Conservation (phyloP, 2,329 filamentous ascomycete species). For the Acarospora socialis region DNA sequence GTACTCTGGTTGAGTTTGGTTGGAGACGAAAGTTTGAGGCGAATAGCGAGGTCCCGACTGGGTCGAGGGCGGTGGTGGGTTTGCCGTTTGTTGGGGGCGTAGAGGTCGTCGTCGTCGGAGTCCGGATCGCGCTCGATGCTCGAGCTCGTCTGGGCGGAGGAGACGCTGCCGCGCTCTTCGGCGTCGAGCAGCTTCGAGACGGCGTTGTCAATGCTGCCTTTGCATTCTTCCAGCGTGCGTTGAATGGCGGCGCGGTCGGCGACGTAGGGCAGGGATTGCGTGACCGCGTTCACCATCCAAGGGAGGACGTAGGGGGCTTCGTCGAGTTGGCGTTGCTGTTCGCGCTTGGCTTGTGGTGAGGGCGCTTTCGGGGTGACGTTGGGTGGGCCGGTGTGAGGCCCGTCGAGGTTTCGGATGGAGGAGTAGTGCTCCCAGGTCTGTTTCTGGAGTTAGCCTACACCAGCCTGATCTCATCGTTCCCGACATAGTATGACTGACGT, state of each 20-base stretch:
- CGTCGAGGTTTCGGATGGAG: conserved; percentile 46
- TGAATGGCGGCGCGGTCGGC: conserved; percentile 37
- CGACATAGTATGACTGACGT: conserved; percentile 33
- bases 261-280: conserved; percentile 36
- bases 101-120: conserved; percentile 32
- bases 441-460: conserved; percentile 9
- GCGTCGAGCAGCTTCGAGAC: conserved; percentile 38
- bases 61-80: conserved; percentile 30
- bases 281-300: conserved; percentile 42
- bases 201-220: conserved; percentile 39
- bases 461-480: not conserved
- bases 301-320: conserved; percentile 30
- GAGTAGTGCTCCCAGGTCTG: conserved; percentile 54
- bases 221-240: conserved; percentile 37
- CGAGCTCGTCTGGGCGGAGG: conserved; percentile 31
- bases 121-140: conserved; percentile 39
- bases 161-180: conserved; percentile 28
- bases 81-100: conserved; percentile 37
- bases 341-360: conserved; percentile 17
- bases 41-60: conserved; percentile 19
- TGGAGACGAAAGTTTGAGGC: conserved; percentile 7
- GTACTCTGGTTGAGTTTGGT: not conserved
- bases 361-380: conserved; percentile 23
- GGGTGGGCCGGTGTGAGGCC: conserved; percentile 43
- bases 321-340: conserved; percentile 24